These are phyloP conservation scores for Ophiostoma populinum DNA, from an alignment of 2,329 filamentous ascomycete species.

Conservation along the genomic window DNA sequence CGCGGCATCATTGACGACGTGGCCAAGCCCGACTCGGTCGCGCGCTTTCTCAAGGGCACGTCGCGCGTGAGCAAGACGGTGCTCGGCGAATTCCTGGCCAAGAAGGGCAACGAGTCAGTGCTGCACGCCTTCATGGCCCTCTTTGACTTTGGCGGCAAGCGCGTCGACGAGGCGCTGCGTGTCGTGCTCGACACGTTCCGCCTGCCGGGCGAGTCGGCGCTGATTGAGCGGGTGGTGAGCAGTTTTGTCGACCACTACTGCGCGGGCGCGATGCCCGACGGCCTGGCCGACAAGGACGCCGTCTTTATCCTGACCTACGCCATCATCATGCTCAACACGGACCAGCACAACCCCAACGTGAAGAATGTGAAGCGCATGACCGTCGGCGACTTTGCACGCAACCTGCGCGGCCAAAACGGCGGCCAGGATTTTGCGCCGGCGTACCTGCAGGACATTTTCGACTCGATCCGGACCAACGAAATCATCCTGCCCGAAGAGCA, in stretches of 20 bases:
- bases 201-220: conserved; percentile 75
- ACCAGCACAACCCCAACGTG: conserved; percentile 88
- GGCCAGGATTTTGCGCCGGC: conserved; percentile 69
- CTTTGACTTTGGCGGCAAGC: conserved; percentile 78
- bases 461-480: conserved; percentile 81
- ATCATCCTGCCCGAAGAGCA: conserved; percentile 96
- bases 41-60: conserved; percentile 76
- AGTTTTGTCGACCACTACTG: conserved; percentile 79
- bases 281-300: conserved; percentile 70
- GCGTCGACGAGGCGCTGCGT: conserved; percentile 78
- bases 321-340: conserved; percentile 94
- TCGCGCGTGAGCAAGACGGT: conserved; percentile 77
- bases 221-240: conserved; percentile 86
- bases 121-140: conserved; percentile 66
- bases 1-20: conserved; percentile 71
- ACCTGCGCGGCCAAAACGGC: conserved; percentile 78
- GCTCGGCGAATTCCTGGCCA: conserved; percentile 84
- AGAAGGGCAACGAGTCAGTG: conserved; percentile 72
- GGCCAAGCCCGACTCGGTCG: conserved; percentile 58
- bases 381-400: conserved; percentile 63
- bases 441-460: conserved; percentile 73
- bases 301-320: conserved; percentile 87
- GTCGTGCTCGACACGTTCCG: conserved; percentile 83
- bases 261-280: conserved; percentile 47
- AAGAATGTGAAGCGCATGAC: conserved; percentile 69